Conservation (phyloP, 2,329 filamentous ascomycete species). For the Aureobasidium sp. region DNA sequence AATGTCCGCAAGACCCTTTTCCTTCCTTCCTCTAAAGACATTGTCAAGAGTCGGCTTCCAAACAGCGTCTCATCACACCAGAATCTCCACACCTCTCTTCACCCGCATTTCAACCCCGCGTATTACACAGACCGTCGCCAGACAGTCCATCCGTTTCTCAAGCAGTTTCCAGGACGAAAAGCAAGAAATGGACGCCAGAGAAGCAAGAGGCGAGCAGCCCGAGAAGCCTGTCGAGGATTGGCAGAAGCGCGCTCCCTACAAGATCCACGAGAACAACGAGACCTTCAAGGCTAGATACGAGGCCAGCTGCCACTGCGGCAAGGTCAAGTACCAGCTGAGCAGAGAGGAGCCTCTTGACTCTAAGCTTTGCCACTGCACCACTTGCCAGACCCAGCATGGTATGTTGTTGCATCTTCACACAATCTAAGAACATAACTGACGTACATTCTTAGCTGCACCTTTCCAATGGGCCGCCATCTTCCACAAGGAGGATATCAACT, state of each 20-base stretch:
- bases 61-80: constrained; percentile 1
- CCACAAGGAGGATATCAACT: constrained; percentile 66
- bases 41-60: constrained; percentile 3
- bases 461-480: constrained; percentile 91
- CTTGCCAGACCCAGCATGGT: constrained; percentile 74
- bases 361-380: constrained; percentile 77
- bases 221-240: constrained; percentile 36
- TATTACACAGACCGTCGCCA: neutral
- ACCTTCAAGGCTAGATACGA: constrained; percentile 50
- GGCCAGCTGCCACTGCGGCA: constrained; percentile 65
- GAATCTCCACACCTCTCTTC: neutral
- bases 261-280: constrained; percentile 41
- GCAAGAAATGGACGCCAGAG: neutral
- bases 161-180: constrained; percentile 1
- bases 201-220: neutral
- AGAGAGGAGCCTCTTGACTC: constrained; percentile 60
- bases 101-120: neutral
- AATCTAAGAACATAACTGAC: neutral
- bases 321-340: constrained; percentile 60
- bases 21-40: neutral
- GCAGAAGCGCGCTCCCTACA: constrained; percentile 55
- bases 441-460: constrained; percentile 51
- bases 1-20: constrained; percentile 1
- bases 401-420: constrained; percentile 14
- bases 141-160: neutral